phyloP scores from a whole-genome alignment of 164 flowering plant species.

The Chimonanthus praecox region DNA sequence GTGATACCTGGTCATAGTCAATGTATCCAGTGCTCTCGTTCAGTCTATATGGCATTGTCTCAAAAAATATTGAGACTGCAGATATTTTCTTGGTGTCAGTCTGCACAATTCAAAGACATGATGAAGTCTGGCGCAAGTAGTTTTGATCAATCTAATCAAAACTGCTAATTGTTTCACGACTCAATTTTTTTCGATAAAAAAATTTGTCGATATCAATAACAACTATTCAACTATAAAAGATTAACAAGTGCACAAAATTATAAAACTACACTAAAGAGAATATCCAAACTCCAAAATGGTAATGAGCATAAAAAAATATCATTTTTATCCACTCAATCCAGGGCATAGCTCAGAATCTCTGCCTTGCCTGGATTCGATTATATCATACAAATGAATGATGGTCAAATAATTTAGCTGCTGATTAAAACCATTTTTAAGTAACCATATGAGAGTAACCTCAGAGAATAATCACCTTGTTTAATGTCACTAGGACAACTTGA shows the following conservation, averaged over 20 bases:
- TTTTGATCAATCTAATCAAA: not conserved
- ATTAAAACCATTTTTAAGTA: not conserved
- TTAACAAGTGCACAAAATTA: too few relatives aligned
- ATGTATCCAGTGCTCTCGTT: slow-evolving; percentile 78
- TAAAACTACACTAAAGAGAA: too few relatives aligned
- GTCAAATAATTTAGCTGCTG: too few relatives aligned
- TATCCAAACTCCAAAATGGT: too few relatives aligned
- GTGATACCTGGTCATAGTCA: slow-evolving; percentile 66
- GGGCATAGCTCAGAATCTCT: not conserved
- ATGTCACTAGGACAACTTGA: too few relatives aligned
- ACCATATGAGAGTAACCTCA: not conserved
- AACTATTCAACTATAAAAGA: too few relatives aligned
- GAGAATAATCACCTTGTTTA: not conserved
- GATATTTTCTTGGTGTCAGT: slow-evolving; percentile 84
- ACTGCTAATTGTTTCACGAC: not conserved
- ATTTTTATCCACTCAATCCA: not conserved
- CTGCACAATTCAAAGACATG: slow-evolving; percentile 25
- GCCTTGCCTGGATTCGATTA: too few relatives aligned
- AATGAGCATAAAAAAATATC: too few relatives aligned
- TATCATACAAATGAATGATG: too few relatives aligned
- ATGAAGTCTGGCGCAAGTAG: slow-evolving; percentile 4
- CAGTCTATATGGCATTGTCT: slow-evolving; percentile 87
- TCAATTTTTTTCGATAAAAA: too few relatives aligned
- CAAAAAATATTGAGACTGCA: slow-evolving; percentile 85
- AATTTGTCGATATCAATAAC: too few relatives aligned